Percentiles rank a stretch among this genome's conserved stretches.
These are phyloP conservation scores for Erysimum cheiri DNA, from an alignment of 441 rosid species.

Conservation along the genomic window DNA sequence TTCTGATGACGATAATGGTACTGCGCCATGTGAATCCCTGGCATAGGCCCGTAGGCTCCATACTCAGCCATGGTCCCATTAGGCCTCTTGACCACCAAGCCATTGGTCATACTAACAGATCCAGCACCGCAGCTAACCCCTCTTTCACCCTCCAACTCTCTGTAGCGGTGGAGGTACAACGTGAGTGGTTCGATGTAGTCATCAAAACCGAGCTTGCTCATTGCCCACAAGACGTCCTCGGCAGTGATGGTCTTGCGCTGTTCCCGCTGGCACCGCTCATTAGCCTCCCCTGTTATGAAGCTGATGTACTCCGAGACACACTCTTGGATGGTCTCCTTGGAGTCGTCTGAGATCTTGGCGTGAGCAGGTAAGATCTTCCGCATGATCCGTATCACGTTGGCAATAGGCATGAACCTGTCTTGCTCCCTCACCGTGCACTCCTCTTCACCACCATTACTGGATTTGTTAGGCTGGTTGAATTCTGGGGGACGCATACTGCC, in stretches of 20 bases:
- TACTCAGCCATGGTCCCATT: conserved; percentile 49
- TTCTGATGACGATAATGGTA: conserved; percentile 48
- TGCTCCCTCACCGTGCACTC: conserved; percentile 79
- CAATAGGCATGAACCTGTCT: conserved; percentile 79
- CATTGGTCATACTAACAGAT: conserved; percentile 55
- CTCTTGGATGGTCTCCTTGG: conserved; percentile 96
- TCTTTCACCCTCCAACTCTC: conserved; percentile 67
- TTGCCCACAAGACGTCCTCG: conserved; percentile 91
- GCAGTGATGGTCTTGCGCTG: conserved; percentile 97
- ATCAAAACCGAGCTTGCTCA: conserved; percentile 95
- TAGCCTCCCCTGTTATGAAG: conserved; percentile 96
- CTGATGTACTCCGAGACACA: conserved; percentile 98
- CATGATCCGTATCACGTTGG: conserved; percentile 79
- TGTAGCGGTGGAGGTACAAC: conserved; percentile 66
- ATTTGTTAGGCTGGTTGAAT: conserved; percentile 39
- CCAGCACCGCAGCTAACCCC: conserved; percentile 55
- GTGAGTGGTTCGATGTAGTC: conserved; percentile 88
- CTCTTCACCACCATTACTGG: conserved; percentile 48
- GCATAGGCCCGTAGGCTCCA: conserved; percentile 51
- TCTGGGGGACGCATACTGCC: conserved; percentile 39
- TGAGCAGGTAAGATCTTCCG: conserved; percentile 70
- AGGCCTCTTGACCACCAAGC: conserved; percentile 62
- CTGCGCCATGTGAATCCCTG: conserved; percentile 53
- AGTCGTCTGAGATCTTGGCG: conserved; percentile 91
- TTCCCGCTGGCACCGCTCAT: conserved; percentile 95